Conservation (phyloP, 495 filamentous ascomycete genomes). For the Penicillium bialowiezense region DNA sequence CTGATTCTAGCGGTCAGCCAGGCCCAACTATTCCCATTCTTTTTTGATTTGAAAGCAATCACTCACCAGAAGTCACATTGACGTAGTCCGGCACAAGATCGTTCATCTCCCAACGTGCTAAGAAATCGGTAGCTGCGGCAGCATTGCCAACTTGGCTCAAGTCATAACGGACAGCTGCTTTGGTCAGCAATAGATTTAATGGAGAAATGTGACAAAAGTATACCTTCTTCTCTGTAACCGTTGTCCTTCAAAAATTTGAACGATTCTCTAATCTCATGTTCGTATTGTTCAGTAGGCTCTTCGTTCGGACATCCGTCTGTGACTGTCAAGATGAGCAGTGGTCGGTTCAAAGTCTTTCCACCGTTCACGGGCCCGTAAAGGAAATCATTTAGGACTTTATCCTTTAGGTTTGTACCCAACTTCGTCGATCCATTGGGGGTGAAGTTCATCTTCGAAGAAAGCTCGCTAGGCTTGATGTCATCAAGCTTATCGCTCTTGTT, state of each 20-base stretch:
- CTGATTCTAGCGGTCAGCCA: background rate
- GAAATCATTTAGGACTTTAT: background rate
- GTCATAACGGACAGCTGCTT: background rate
- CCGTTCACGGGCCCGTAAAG: background rate
- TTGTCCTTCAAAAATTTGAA: background rate
- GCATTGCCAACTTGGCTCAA: constrained; percentile 1
- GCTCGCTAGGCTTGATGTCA: background rate
- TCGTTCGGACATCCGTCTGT: background rate
- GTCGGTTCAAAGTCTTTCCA: background rate
- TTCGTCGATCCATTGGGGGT: background rate
- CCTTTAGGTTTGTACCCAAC: background rate
- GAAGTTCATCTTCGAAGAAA: background rate
- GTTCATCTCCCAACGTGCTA: background rate
- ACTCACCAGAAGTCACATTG: constrained; percentile 1
- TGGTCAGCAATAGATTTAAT: too few species aligned
- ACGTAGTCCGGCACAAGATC: background rate
- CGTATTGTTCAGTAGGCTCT: background rate
- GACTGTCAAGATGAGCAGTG: background rate
- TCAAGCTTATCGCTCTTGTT: background rate
- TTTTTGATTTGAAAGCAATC: background rate
- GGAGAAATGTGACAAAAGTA: background rate
- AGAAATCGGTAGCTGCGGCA: background rate
- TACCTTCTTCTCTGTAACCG: background rate
- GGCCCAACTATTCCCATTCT: too few species aligned
- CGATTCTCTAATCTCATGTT: background rate